Evolutionary conservation across 768 basidiomycete species (phyloP).

Genomic region (Pleurotus djamor): DNA sequence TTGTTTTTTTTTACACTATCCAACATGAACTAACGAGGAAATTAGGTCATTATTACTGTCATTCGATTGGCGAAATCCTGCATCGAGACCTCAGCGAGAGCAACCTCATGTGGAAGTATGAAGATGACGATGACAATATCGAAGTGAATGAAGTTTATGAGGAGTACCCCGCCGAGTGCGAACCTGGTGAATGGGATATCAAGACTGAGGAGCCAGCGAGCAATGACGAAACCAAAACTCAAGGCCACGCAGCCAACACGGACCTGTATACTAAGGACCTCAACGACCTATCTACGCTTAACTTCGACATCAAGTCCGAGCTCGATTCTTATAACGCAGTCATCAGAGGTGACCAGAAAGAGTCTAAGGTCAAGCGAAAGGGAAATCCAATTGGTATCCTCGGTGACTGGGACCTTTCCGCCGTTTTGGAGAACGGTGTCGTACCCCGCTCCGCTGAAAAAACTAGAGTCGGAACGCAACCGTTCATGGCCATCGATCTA

Average conservation of each 20-base stretch:
- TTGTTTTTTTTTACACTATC: too few relatives aligned
- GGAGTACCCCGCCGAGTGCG: not conserved
- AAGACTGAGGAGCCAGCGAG: not conserved
- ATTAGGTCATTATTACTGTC: conserved; percentile 20
- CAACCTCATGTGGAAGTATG: conserved; percentile 23
- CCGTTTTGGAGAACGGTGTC: not conserved
- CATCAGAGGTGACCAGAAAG: not conserved
- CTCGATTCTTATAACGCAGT: too few relatives aligned
- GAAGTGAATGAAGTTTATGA: not conserved
- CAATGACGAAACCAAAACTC: too few relatives aligned
- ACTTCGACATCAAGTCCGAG: too few relatives aligned
- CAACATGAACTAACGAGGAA: too few relatives aligned
- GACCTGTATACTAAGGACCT: too few relatives aligned
- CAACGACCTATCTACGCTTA: too few relatives aligned
- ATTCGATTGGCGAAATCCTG: conserved; percentile 16
- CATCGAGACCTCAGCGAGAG: conserved; percentile 25
- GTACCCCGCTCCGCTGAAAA: not conserved
- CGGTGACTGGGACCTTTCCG: conserved; percentile 24
- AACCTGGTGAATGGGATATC: not conserved
- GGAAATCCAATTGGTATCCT: conserved; percentile 13
- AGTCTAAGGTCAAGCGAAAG: not conserved
- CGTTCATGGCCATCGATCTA: conserved; percentile 29
- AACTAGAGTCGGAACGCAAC: conserved; percentile 17
- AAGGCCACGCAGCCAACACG: too few relatives aligned
- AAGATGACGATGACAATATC: conserved; percentile 9